These are phyloP conservation scores for Inosperma sp. DNA, from an alignment of 768 basidiomycete genomes.

Conservation along the genomic window DNA sequence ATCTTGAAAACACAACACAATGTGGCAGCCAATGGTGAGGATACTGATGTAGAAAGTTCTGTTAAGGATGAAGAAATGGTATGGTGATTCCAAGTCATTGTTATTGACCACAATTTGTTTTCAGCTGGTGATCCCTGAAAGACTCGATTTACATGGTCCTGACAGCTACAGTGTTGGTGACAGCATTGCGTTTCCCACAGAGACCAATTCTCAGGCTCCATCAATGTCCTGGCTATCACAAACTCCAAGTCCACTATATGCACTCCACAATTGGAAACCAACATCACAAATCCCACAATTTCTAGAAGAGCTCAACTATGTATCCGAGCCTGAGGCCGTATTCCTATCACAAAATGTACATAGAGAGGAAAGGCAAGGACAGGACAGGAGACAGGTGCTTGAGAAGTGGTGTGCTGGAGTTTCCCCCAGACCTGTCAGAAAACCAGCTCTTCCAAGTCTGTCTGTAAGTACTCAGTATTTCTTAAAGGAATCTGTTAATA, in stretches of 20 bases:
- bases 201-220: too few species aligned
- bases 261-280: neutral
- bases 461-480: too few species aligned
- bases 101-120: neutral
- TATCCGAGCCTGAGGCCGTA: too few species aligned
- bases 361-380: neutral
- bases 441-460: too few species aligned
- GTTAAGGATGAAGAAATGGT: neutral
- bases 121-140: neutral
- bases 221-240: too few species aligned
- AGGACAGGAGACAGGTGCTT: neutral
- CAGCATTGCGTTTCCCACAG: too few species aligned
- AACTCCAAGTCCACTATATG: neutral
- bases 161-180: too few species aligned
- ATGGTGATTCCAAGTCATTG: neutral
- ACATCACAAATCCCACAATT: neutral
- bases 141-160: too few species aligned
- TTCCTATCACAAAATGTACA: too few species aligned
- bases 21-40: neutral
- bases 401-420: neutral
- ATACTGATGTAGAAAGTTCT: neutral
- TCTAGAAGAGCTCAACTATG: neutral
- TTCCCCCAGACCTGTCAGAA: too few species aligned
- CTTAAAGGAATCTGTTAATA: too few species aligned
- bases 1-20: neutral